Percentiles rank a stretch among this genome's conserved stretches.
Conservation (phyloP, 73 alveolate genomes). For the Paramecium sexaurelia region DNA sequence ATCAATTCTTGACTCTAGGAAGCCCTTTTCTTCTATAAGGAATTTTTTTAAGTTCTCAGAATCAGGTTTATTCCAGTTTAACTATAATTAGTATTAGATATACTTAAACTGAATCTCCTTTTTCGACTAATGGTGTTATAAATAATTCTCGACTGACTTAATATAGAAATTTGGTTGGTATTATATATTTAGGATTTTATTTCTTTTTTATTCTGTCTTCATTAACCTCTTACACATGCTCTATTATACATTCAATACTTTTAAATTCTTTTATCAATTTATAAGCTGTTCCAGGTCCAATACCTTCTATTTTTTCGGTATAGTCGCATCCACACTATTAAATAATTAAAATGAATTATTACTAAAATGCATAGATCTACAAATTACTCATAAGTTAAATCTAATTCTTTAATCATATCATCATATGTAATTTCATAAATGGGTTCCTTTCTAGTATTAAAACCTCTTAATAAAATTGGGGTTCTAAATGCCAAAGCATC, state of each 20-base stretch:
- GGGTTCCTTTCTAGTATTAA: slow-evolving; percentile 87
- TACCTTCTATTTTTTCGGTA: slow-evolving; percentile 34
- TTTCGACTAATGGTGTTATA: background rate
- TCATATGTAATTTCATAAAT: slow-evolving; percentile 80
- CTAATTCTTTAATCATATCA: slow-evolving; percentile 81
- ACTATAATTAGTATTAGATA: background rate
- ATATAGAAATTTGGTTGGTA: background rate
- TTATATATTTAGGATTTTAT: background rate
- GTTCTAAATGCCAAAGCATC: slow-evolving; percentile 92
- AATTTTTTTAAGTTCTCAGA: background rate
- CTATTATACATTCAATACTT: background rate
- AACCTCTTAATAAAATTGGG: slow-evolving; percentile 84
- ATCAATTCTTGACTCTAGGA: slow-evolving; percentile 18
- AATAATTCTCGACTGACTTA: background rate
- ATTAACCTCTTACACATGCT: background rate
- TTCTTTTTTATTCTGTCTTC: background rate
- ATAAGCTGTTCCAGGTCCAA: slow-evolving; percentile 47
- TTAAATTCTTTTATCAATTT: background rate
- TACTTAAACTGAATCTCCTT: background rate
- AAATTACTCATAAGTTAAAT: slow-evolving; percentile 84
- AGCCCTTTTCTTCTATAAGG: slow-evolving; percentile 10
- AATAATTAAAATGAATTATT: background rate
- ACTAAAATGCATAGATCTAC: slow-evolving; percentile 91
- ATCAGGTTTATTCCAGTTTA: slow-evolving; percentile 24
- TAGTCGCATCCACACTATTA: slow-evolving; percentile 21